Evolutionary conservation across 139 green algal species (phyloP), one percentile per base, ranked within the genome.

Genomic region (Diplosphaera chodatii): DNA sequence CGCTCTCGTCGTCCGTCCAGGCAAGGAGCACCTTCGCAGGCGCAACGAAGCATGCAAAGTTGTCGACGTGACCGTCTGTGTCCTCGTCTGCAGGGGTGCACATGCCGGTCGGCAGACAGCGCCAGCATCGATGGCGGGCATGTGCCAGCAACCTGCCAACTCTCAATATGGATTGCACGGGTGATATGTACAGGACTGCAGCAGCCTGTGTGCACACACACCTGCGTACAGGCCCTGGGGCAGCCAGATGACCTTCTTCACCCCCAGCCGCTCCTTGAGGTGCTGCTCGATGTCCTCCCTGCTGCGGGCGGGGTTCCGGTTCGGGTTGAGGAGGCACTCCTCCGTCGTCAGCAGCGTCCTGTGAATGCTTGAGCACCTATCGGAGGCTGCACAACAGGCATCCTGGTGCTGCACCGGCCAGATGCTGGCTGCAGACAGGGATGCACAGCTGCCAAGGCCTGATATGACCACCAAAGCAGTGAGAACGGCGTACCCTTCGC

Each of bases 41-140:
- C 23, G 67, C 29, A 10, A 78, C 77, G 75, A 94, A 94, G 73
- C 83, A 89, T 5, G 87, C 86, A 69, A 94, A 80, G 75, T 94
- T 94, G 82, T 94, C 88, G 32, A 95, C 74, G 63, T 94, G 88
- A 1, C 87, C 88, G 68, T 93, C 87, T 29, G 83, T 86, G 66
- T 88, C 85, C 37, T 84, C 63, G 62, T 87, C 83, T 1, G 48
- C 48, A 59, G 8, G n/a, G n/a, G n/a, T n/a, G n/a, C n/a, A n/a
- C n/a, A n/a, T n/a, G n/a, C n/a, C n/a, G n/a, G n/a, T n/a, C n/a
- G n/a, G n/a, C n/a, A n/a, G n/a, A n/a, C n/a, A n/a, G n/a, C n/a
- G n/a, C n/a, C n/a, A n/a, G n/a, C n/a, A n/a, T n/a, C n/a, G n/a
- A n/a, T n/a, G n/a, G n/a, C n/a, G n/a, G n/a, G n/a, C n/a, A n/a